A percentile compares a stretch with the other conserved stretches of the same genome.
phyloP scores from a whole-genome alignment of 228 moss, liverwort and hornwort species.

The Sphagnum magellanicum region DNA sequence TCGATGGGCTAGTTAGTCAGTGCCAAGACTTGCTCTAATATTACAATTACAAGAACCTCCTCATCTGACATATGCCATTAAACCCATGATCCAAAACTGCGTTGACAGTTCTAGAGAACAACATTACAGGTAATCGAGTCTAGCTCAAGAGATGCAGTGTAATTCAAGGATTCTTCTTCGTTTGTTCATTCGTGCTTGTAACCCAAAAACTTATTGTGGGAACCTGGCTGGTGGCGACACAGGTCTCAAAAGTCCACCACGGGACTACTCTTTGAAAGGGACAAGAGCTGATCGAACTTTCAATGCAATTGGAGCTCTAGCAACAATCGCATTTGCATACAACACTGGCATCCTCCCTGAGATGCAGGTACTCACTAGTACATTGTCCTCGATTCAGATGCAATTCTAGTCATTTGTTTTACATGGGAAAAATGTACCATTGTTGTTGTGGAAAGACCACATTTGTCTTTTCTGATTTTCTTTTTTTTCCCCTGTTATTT shows the following conservation, averaged over 20 bases:
- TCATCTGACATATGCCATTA: too few relatives aligned
- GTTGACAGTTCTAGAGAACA: too few relatives aligned
- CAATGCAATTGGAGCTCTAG: constrained; percentile 37
- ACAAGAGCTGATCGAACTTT: constrained; percentile 3
- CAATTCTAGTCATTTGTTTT: too few relatives aligned
- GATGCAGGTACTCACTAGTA: constrained; percentile 24
- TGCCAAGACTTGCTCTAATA: too few relatives aligned
- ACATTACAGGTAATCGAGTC: too few relatives aligned
- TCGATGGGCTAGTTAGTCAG: not conserved
- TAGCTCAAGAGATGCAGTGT: too few relatives aligned
- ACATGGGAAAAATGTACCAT: too few relatives aligned
- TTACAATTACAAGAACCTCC: too few relatives aligned
- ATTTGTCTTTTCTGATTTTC: not conserved
- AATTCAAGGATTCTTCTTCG: not conserved
- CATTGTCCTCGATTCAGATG: not conserved
- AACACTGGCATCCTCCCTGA: constrained; percentile 58
- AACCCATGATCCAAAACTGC: too few relatives aligned
- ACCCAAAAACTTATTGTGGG: not conserved
- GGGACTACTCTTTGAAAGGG: constrained; percentile 31
- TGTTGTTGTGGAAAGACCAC: not conserved
- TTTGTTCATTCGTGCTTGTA: not conserved
- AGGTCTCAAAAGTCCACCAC: constrained; percentile 14
- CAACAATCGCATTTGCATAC: constrained; percentile 44
- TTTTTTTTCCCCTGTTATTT: too few relatives aligned
- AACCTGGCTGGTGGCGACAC: not conserved